Conservation (phyloP, 2,329 filamentous ascomycete genomes). For the Penicillium rolfsii region DNA sequence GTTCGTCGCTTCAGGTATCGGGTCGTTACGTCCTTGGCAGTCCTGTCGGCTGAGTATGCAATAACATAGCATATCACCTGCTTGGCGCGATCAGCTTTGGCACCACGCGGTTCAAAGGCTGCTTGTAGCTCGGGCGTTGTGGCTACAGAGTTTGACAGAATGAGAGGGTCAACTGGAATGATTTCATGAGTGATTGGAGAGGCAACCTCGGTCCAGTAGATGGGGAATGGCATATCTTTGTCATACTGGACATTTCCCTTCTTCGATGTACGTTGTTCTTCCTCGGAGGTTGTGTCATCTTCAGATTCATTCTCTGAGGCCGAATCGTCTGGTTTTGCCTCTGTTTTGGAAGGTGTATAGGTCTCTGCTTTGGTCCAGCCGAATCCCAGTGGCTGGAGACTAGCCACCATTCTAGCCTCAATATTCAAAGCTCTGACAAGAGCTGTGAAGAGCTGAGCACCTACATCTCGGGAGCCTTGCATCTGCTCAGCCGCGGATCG, state of each 20-base stretch:
- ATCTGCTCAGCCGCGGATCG: conserved; percentile 68
- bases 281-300: conserved; percentile 22
- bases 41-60: conserved; percentile 79
- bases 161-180: conserved; percentile 75
- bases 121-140: conserved; percentile 72
- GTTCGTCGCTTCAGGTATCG: conserved; percentile 82
- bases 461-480: conserved; percentile 82
- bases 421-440: conserved; percentile 78
- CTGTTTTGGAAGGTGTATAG: conserved; percentile 54
- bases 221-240: conserved; percentile 76
- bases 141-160: conserved; percentile 67
- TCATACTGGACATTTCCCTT: conserved; percentile 62
- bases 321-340: conserved; percentile 16
- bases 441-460: conserved; percentile 86
- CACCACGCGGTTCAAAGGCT: conserved; percentile 79
- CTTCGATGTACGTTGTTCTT: conserved; percentile 41
- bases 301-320: conserved; percentile 27
- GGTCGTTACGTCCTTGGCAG: conserved; percentile 92
- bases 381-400: conserved; percentile 83
- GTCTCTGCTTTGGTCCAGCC: conserved; percentile 89
- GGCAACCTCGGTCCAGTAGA: conserved; percentile 90
- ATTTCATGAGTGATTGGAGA: conserved; percentile 80
- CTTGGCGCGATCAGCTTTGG: conserved; percentile 79
- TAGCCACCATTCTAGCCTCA: conserved; percentile 81
- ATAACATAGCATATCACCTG: conserved; percentile 91